Evolutionary conservation across 306 rosid genomes (phyloP), one percentile per base, ranked within the genome.

Genomic region (Lablab purpureus): DNA sequence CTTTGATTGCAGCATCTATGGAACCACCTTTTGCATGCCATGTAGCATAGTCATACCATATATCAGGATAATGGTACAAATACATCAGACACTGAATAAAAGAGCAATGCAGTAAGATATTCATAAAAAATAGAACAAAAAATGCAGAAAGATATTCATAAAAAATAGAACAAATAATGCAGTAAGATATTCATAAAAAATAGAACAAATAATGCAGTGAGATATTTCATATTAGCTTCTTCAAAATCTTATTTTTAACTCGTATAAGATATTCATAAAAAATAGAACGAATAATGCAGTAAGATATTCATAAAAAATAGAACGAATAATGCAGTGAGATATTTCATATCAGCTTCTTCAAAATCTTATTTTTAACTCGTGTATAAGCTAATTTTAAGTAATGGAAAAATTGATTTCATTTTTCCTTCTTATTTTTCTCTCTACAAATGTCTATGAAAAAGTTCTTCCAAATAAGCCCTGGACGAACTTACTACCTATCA

Each of bases 11-110:
- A 63, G 98, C 89, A 84, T 95, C 99, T 84, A 90, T 78, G 10
- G 91, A 90, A 81, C 97, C 98, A 86, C 87, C 80, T 88, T 88
- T 92, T 83, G 98, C 97, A 90, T 88, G 98, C 99, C 98, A 95
- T 79, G 85, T 88, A 43, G 98, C 99, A 86, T 90, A 92, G 88
- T 95, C 98, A 69, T 91, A 91, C 98, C 99, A 95, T 85, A 91
- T 77, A 85, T 95, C 99, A 82, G 98, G 93, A 87, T 92, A 92
- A 84, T 95, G 99, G 90, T 92, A 91, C 80, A 95, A 80, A 87
- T 90, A 89, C 99, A 95, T 95, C 85, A 95, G 90, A 87, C 96
- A 92, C 99, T 95, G 91, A 82, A 82, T 72, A 85, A 67, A 83
- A 85, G 74, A 5, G 68, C 66, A 76, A 83, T 23, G 67, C 76